phyloP scores from a whole-genome alignment of 2,329 filamentous ascomycete species.

The Monascus ruber region DNA sequence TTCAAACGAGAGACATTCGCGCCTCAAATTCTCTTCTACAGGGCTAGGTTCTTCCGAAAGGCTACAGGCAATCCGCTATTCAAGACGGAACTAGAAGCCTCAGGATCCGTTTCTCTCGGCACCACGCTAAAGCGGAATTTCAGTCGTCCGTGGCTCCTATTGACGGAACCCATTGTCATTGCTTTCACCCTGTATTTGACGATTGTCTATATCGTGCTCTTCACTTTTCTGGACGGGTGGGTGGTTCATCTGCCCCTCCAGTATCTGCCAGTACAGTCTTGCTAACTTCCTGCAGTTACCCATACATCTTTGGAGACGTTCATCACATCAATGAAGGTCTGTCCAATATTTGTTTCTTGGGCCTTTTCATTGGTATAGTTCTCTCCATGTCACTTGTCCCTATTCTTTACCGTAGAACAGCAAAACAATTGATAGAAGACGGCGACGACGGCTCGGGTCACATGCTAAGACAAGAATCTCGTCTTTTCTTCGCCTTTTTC shows the following conservation, averaged over 20 bases:
- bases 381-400: conserved; percentile 31
- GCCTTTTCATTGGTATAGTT: conserved; percentile 36
- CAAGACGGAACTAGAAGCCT: conserved; percentile 1
- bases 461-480: conserved; percentile 39
- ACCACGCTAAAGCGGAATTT: neutral
- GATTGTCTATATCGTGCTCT: conserved; percentile 13
- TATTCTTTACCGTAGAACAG: conserved; percentile 35
- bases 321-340: conserved; percentile 38
- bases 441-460: conserved; percentile 24
- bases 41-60: conserved; percentile 2
- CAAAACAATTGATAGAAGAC: conserved; percentile 32
- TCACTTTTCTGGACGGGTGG: conserved; percentile 10
- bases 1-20: conserved; percentile 1
- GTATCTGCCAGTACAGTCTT: no score
- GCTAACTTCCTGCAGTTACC: conserved; percentile 19
- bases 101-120: neutral
- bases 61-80: conserved; percentile 2
- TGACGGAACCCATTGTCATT: conserved; percentile 6
- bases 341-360: conserved; percentile 41
- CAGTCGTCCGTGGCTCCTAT: conserved; percentile 1
- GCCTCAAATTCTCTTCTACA: neutral
- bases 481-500: conserved; percentile 45
- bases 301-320: conserved; percentile 41
- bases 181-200: conserved; percentile 10
- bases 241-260: neutral